These are phyloP conservation scores for Gastrolobium villosum DNA, from an alignment of 306 rosid species.

Conservation along the genomic window DNA sequence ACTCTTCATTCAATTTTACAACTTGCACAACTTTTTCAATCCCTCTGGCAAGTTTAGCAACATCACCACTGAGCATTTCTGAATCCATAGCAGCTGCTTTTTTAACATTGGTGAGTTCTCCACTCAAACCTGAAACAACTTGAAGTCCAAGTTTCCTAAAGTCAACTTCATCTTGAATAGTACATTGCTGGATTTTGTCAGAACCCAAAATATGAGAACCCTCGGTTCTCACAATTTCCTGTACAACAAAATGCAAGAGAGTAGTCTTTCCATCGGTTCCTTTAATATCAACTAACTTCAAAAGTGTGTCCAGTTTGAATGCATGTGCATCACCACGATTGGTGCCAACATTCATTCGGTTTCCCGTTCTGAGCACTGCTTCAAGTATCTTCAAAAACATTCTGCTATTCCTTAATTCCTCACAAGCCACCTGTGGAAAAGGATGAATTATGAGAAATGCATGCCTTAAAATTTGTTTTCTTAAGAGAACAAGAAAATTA, in stretches of 20 bases:
- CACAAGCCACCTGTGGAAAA: conserved; percentile 76
- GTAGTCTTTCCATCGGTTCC: conserved; percentile 89
- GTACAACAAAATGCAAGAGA: conserved; percentile 90
- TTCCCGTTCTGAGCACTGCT: conserved; percentile 93
- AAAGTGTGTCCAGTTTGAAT: conserved; percentile 90
- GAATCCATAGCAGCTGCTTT: conserved; percentile 93
- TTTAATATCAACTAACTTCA: conserved; percentile 86
- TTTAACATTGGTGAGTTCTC: conserved; percentile 86
- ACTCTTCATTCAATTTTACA: conserved; percentile 65
- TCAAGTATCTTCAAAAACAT: conserved; percentile 92
- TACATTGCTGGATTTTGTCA: conserved; percentile 54
- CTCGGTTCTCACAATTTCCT: conserved; percentile 87
- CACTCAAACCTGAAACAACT: conserved; percentile 88
- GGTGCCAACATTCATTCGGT: conserved; percentile 94
- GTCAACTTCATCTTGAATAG: conserved; percentile 74
- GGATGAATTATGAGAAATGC: conserved; percentile 37
- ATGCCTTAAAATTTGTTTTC: neutral
- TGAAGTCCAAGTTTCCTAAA: conserved; percentile 82
- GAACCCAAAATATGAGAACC: conserved; percentile 68
- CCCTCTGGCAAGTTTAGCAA: conserved; percentile 78
- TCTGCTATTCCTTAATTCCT: conserved; percentile 75
- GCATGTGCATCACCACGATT: conserved; percentile 95
- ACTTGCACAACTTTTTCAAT: conserved; percentile 65
- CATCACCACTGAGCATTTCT: conserved; percentile 70
- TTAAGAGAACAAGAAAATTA: neutral